phyloP scores from a whole-genome alignment of 495 filamentous ascomycete species.

The Glonium stellatum region DNA sequence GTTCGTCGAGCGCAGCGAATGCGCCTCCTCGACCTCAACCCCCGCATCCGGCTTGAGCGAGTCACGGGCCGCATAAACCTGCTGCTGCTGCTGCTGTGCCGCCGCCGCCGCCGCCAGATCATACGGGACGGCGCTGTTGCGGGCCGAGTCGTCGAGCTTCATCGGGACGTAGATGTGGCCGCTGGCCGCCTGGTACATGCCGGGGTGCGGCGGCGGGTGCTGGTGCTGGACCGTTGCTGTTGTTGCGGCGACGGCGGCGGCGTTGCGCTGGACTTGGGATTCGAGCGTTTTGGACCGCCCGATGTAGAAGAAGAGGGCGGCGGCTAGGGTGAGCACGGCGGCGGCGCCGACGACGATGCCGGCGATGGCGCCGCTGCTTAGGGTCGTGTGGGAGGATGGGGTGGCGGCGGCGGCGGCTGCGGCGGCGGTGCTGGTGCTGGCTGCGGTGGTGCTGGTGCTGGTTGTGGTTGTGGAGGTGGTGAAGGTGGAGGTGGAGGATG shows the following conservation, averaged over 20 bases:
- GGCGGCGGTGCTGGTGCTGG: conserved; percentile 16
- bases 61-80: neutral
- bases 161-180: neutral
- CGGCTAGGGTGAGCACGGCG: conserved; percentile 34
- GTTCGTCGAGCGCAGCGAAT: neutral
- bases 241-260: conserved; percentile 14
- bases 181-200: neutral
- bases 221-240: too few relatives aligned
- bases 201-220: neutral
- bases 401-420: conserved; percentile 6
- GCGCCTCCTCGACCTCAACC: neutral
- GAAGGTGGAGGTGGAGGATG: conserved; percentile 19
- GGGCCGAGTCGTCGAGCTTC: neutral
- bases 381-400: conserved; percentile 2
- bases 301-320: conserved; percentile 40
- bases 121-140: neutral
- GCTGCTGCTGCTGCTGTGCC: too few relatives aligned
- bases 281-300: conserved; percentile 25
- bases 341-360: conserved; percentile 43
- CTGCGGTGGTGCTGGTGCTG: conserved; percentile 3
- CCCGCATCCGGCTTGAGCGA: neutral
- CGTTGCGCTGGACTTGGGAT: conserved; percentile 8
- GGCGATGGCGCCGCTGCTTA: conserved; percentile 41
- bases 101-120: too few relatives aligned
- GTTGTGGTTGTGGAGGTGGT: conserved; percentile 1